A percentile compares a stretch with the other conserved stretches of the same genome.
Evolutionary conservation across 768 basidiomycete genomes (phyloP).

Genomic region (Gyrodon lividus): DNA sequence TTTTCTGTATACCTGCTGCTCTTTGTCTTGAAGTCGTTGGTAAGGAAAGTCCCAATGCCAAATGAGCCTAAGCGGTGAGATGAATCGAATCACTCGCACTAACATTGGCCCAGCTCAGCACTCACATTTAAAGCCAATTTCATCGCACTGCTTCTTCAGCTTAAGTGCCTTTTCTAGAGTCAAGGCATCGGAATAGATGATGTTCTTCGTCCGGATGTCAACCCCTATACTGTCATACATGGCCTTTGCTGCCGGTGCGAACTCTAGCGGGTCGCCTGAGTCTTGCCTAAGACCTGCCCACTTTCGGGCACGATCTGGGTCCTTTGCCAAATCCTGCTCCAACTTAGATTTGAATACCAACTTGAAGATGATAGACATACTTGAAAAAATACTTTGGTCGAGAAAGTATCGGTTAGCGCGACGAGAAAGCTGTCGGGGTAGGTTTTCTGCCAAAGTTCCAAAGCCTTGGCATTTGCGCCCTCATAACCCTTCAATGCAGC

Average conservation of each 20-base stretch:
- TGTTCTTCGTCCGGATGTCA: constrained; percentile 58
- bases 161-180: constrained; percentile 66
- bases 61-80: constrained; percentile 59
- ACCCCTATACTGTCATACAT: constrained; percentile 73
- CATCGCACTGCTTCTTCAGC: constrained; percentile 69
- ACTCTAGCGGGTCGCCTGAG: constrained; percentile 86
- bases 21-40: constrained; percentile 75
- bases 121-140: constrained; percentile 68
- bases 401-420: constrained; percentile 95
- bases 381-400: constrained; percentile 81
- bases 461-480: constrained; percentile 64
- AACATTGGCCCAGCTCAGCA: not conserved
- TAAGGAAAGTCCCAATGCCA: constrained; percentile 91
- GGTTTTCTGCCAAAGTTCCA: constrained; percentile 85
- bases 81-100: not conserved
- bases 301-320: constrained; percentile 58
- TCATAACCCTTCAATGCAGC: constrained; percentile 85
- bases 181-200: constrained; percentile 86
- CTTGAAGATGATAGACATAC: constrained; percentile 34
- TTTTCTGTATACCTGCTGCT: constrained; percentile 49
- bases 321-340: constrained; percentile 53
- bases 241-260: constrained; percentile 69
- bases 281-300: constrained; percentile 93
- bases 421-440: constrained; percentile 58
- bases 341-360: not conserved